These are phyloP conservation scores for Fraxinus floribunda DNA, from an alignment of 305 asterid genomes.

Conservation along the genomic window DNA sequence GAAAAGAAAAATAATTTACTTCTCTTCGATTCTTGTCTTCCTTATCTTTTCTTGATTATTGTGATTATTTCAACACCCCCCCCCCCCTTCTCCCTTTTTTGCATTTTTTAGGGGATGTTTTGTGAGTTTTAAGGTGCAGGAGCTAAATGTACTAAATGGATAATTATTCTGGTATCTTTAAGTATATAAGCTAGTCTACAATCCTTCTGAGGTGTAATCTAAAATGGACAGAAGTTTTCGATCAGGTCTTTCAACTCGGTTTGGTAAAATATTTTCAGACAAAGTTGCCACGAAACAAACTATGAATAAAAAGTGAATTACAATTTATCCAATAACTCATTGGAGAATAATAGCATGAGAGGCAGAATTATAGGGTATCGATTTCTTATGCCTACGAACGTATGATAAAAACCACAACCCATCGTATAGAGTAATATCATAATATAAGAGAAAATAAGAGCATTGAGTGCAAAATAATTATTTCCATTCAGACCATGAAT, in stretches of 20 bases:
- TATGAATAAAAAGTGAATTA: no score
- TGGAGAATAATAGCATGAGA: no score
- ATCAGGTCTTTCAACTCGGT: neutral
- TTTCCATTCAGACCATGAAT: no score
- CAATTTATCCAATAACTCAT: no score
- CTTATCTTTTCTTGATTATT: neutral
- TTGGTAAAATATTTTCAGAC: neutral
- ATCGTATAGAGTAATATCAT: no score
- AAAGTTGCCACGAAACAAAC: neutral
- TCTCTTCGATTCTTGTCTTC: neutral
- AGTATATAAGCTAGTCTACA: neutral
- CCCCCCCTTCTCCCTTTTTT: no score
- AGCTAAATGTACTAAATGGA: neutral
- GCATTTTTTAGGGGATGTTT: neutral
- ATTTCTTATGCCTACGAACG: no score
- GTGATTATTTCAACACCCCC: neutral
- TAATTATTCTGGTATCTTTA: neutral
- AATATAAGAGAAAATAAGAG: no score
- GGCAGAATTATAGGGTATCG: no score
- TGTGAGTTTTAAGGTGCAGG: neutral
- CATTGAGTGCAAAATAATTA: no score
- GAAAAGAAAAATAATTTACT: neutral
- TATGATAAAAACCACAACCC: no score
- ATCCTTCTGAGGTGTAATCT: no score
- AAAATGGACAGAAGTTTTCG: neutral